Percentiles rank a stretch among this genome's conserved stretches.
phyloP scores from a whole-genome alignment of 2,329 filamentous ascomycete species.

The Aspergillus bombycis region DNA sequence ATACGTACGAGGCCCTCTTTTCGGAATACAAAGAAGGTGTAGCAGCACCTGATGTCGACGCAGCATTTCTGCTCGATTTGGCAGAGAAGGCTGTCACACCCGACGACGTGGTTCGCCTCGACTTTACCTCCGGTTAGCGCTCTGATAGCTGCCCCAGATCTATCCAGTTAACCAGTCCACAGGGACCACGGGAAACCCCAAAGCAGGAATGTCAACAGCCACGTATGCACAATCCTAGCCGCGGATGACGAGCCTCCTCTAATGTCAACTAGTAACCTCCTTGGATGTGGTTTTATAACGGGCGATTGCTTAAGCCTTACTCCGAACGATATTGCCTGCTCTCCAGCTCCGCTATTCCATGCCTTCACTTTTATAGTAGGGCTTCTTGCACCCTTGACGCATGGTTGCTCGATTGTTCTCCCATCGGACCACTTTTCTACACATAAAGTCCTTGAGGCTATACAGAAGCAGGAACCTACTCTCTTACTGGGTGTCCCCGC shows the following conservation, averaged over 20 bases:
- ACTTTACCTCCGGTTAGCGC: neutral
- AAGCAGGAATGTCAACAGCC: neutral
- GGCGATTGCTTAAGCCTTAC: constrained; percentile 70
- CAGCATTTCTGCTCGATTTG: neutral
- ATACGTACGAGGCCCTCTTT: neutral
- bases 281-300: constrained; percentile 83
- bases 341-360: constrained; percentile 71
- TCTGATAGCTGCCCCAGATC: no score
- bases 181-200: neutral
- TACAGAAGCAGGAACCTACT: constrained; percentile 65
- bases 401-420: constrained; percentile 67
- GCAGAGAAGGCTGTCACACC: neutral
- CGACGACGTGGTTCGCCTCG: neutral
- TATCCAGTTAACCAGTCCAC: neutral
- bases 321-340: constrained; percentile 67
- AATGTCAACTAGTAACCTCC: constrained; percentile 17
- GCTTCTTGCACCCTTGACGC: constrained; percentile 44
- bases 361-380: constrained; percentile 41
- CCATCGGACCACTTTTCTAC: constrained; percentile 68
- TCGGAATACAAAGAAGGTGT: neutral
- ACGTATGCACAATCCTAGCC: neutral
- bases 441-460: constrained; percentile 61
- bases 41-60: neutral
- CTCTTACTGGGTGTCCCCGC: constrained; percentile 72
- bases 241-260: fast-evolving